phyloP scores from a whole-genome alignment of 495 filamentous ascomycete species.

The Lasiosphaeria miniovina region DNA sequence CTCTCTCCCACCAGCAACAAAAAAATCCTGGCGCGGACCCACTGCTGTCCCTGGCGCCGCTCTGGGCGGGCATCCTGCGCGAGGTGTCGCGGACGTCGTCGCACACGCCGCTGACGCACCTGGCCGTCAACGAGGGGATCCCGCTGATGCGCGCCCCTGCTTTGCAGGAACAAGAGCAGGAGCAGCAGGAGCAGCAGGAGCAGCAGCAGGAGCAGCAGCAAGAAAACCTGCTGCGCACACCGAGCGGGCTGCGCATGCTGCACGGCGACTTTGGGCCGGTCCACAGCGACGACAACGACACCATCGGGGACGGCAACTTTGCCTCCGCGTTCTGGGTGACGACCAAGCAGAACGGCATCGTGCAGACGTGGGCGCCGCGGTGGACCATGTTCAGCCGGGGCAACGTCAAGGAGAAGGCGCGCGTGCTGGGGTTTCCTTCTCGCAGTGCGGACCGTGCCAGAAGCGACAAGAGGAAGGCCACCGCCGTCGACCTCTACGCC shows the following conservation, averaged over 20 bases:
- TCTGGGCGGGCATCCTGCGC: conserved; percentile 51
- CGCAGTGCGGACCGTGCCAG: no score
- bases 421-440: conserved; percentile 55
- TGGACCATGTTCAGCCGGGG: conserved; percentile 92
- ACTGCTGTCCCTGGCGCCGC: conserved; percentile 8
- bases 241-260: conserved; percentile 57
- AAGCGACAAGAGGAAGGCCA: no score
- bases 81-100: conserved; percentile 40
- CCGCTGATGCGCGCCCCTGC: conserved; percentile 33
- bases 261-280: conserved; percentile 64
- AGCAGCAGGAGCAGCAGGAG: conserved; percentile 6
- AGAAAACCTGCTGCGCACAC: conserved; percentile 66
- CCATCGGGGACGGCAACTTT: conserved; percentile 54
- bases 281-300: conserved; percentile 8
- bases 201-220: conserved; percentile 6
- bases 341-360: conserved; percentile 71
- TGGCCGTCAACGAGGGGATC: conserved; percentile 74
- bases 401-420: conserved; percentile 83
- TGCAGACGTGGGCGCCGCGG: conserved; percentile 81
- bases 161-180: conserved; percentile 7
- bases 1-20: conserved; percentile 2
- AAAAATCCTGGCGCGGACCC: not conserved
- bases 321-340: conserved; percentile 68
- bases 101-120: conserved; percentile 53
- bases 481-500: conserved; percentile 79